phyloP scores from a whole-genome alignment of 441 rosid species.

The Codiaeum variegatum region DNA sequence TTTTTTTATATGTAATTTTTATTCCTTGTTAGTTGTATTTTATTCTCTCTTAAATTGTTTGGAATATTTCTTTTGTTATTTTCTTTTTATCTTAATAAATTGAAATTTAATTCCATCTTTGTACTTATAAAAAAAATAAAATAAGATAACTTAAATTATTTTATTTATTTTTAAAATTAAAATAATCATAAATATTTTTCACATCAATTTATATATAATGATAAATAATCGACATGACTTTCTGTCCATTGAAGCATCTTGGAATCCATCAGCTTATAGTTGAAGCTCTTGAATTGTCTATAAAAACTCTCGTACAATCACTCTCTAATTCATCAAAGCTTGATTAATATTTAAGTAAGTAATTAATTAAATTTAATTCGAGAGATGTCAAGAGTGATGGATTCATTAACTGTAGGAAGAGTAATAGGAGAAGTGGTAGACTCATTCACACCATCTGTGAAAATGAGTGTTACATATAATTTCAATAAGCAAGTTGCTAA shows the following conservation, averaged over 20 bases:
- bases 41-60: too few species aligned
- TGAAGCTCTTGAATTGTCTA: conserved; percentile 26
- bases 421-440: conserved; percentile 88
- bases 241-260: conserved; percentile 22
- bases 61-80: too few species aligned
- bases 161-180: too few species aligned
- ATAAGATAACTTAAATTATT: too few species aligned
- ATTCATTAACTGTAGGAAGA: conserved; percentile 65
- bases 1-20: too few species aligned
- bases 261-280: conserved; percentile 28
- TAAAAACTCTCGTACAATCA: conserved; percentile 24
- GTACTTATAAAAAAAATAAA: too few species aligned
- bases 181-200: not conserved
- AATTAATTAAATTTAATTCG: not conserved
- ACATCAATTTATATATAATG: too few species aligned
- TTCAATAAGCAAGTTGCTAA: conserved; percentile 74
- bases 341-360: too few species aligned
- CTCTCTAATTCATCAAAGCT: not conserved
- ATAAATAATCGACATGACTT: too few species aligned
- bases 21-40: too few species aligned
- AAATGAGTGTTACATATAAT: conserved; percentile 58
- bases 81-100: too few species aligned
- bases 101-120: too few species aligned
- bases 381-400: conserved; percentile 45
- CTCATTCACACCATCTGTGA: conserved; percentile 63